Base-by-base conservation (phyloP, 78 protist genomes). In the Emiliania huxleyi region DNA sequence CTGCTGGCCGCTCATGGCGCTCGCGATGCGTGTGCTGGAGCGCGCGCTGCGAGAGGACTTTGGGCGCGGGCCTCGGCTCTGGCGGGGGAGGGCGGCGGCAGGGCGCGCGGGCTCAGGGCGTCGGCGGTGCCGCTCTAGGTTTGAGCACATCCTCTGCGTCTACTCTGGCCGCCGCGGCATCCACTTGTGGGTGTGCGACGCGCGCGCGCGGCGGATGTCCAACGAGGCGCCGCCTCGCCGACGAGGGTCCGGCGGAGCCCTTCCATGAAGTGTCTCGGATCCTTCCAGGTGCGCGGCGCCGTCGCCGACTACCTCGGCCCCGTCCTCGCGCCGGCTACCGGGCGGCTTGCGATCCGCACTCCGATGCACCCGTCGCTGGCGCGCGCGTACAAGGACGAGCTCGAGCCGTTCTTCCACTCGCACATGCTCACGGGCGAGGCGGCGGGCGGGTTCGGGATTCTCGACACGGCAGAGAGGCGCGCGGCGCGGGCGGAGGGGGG, bases 131-230 rank as follows among this genome's bases (percentile, higher is more conserved):
- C n/a, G n/a, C n/a, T n/a, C n/a, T n/a, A n/a, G n/a, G 4, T 98
- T 95, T 69, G 23, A 96, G 75, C 96, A 97, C 77, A 55, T 96
- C 6, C 95, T 99, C 48, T 98, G 99, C 97, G 98, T 98, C 26
- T 99, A 95, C 93, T 95, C 98, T 29, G 99, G 99, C 26, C 94
- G 99, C 2, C 98, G 99, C 29, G 99, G 99, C 35, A 62, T 98
- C 38, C 99, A 99, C 42, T 96, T 98, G 35, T 99, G 99, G 99
- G 99, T 98, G 40, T 90, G 96, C 25, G 99, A 99, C 91, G 37
- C 81, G 35, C 48, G 95, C 0, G 99, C 99, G 0, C 81, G 99
- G 8, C 35, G 0, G 42, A 75, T 98, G 91, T 21, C 69, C 21
- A 33, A 87, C 93, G 97, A 97, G 19, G 96, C 44, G 0, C 55